Evolutionary conservation across 352 stramenopile genomes (phyloP).

Genomic region (Phytophthora lateralis): DNA sequence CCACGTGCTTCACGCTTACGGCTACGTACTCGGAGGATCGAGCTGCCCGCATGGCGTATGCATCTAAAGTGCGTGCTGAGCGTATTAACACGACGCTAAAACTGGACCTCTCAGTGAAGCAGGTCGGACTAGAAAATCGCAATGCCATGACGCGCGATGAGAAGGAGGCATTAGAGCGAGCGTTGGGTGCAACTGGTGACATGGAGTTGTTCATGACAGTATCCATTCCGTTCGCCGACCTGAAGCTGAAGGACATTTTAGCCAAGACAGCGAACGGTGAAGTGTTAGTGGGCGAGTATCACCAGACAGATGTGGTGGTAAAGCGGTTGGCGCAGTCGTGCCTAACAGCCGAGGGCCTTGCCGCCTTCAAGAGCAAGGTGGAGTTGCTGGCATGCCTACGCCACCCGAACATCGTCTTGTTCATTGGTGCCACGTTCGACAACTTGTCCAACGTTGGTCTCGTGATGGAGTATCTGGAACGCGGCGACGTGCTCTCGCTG

Average conservation of each 20-base stretch:
- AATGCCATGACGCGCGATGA: conserved; percentile 60
- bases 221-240: conserved; percentile 75
- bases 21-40: conserved; percentile 83
- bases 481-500: conserved; percentile 68
- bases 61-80: conserved; percentile 73
- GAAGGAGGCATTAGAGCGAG: conserved; percentile 61
- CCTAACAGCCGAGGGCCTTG: conserved; percentile 60
- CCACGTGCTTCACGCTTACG: conserved; percentile 65
- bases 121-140: conserved; percentile 68
- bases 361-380: conserved; percentile 79
- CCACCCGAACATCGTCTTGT: conserved; percentile 88
- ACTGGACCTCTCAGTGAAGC: conserved; percentile 76
- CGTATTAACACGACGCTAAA: conserved; percentile 86
- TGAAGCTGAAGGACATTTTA: conserved; percentile 79
- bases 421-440: conserved; percentile 86
- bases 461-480: conserved; percentile 82
- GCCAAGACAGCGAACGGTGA: conserved; percentile 69
- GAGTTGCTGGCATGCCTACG: conserved; percentile 80
- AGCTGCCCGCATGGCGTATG: conserved; percentile 68
- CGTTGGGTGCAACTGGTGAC: conserved; percentile 48
- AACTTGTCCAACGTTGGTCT: conserved; percentile 79
- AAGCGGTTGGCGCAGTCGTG: conserved; percentile 72
- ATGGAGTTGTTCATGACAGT: conserved; percentile 70
- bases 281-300: conserved; percentile 75
- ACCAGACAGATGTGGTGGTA: conserved; percentile 76